These are phyloP conservation scores for Thuidium tamariscinum DNA, from an alignment of 225 moss, liverwort and hornwort species.

Conservation along the genomic window DNA sequence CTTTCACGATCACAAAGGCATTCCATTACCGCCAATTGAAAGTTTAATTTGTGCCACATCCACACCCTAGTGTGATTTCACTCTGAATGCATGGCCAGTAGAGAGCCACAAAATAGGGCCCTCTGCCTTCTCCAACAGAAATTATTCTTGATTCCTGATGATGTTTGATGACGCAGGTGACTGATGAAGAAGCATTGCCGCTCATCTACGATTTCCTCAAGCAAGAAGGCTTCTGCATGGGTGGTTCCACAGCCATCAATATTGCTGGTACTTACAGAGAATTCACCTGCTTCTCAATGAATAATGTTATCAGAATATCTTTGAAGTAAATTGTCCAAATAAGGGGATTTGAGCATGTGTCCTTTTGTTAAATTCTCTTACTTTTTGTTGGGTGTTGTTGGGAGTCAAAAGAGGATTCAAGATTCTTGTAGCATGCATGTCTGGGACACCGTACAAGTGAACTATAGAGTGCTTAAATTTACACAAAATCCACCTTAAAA, in stretches of 20 bases:
- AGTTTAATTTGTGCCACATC: background rate
- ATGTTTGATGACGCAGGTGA: constrained; percentile 30
- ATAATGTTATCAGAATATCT: background rate
- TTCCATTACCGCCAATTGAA: background rate
- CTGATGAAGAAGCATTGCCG: constrained; percentile 84
- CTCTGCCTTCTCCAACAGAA: background rate
- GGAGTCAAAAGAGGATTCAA: background rate
- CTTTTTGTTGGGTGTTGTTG: background rate
- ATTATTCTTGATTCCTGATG: background rate
- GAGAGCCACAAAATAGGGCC: background rate
- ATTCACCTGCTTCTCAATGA: background rate
- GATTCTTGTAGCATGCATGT: background rate
- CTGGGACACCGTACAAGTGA: background rate
- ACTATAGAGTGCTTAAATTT: background rate
- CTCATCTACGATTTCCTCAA: constrained; percentile 81
- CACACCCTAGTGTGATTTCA: background rate
- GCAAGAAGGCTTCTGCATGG: constrained; percentile 97
- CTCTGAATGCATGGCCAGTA: background rate
- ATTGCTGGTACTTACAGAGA: constrained; percentile 28
- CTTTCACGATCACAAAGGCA: background rate
- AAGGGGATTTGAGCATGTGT: no score
- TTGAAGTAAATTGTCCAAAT: background rate
- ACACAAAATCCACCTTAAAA: background rate
- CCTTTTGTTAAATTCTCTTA: background rate
- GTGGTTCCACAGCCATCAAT: constrained; percentile 79